Percentiles rank a stretch among this genome's conserved stretches.
Evolutionary conservation across 139 green algal genomes (phyloP).

Genomic region (Nannochloris sp.): DNA sequence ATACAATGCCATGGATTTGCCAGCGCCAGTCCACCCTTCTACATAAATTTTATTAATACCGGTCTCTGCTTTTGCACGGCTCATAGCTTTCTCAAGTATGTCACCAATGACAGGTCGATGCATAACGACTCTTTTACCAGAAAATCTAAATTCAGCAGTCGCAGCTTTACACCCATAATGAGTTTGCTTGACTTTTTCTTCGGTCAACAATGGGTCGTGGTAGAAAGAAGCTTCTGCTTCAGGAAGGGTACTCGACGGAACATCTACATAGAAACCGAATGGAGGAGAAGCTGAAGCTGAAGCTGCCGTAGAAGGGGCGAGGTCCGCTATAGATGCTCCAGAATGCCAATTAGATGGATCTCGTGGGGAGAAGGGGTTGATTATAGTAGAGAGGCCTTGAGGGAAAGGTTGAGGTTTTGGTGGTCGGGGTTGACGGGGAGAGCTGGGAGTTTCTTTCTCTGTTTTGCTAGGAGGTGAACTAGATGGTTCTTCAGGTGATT

Average conservation of each 20-base stretch:
- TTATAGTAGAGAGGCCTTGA: neutral
- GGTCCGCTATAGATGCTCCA: neutral
- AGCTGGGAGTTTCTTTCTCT: neutral
- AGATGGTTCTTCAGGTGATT: neutral
- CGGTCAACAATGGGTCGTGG: conserved; percentile 10
- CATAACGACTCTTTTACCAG: neutral
- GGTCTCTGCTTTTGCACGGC: neutral
- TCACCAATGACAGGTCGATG: neutral
- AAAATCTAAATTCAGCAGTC: conserved; percentile 3
- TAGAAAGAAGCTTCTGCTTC: conserved; percentile 21
- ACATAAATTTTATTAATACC: conserved; percentile 7
- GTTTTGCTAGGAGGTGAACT: neutral
- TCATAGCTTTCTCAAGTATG: neutral
- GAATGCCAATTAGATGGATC: neutral
- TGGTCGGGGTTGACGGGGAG: neutral
- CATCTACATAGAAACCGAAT: conserved; percentile 20
- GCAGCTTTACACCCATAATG: conserved; percentile 29
- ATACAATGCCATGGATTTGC: conserved; percentile 58
- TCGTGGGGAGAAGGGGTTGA: neutral
- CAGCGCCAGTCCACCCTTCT: conserved; percentile 37
- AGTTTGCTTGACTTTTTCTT: conserved; percentile 18
- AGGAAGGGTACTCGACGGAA: neutral
- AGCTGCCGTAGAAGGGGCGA: neutral
- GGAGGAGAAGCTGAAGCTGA: neutral
- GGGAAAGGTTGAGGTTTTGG: neutral